Conservation (phyloP, 2,329 filamentous ascomycete species). For the Colletotrichum orbiculare region DNA sequence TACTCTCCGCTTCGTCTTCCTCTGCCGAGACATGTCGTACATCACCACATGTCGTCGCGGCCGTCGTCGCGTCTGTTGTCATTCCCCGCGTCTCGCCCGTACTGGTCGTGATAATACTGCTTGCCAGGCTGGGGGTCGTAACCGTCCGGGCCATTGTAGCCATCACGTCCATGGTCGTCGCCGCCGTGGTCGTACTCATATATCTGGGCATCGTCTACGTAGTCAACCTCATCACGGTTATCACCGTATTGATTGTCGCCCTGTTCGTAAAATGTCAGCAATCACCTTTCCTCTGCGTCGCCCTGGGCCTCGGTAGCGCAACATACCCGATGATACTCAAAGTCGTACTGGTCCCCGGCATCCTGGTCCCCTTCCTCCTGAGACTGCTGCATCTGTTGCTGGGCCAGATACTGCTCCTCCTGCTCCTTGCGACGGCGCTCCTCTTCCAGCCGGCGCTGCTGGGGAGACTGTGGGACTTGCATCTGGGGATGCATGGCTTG, state of each 20-base stretch:
- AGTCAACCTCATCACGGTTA: constrained; percentile 57
- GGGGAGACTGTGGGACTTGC: constrained; percentile 86
- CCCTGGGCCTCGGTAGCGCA: neutral
- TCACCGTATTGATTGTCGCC: constrained; percentile 60
- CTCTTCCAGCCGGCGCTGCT: constrained; percentile 72
- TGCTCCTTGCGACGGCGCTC: constrained; percentile 62
- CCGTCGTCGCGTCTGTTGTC: constrained; percentile 47
- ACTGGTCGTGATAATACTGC: constrained; percentile 54
- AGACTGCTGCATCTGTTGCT: constrained; percentile 55
- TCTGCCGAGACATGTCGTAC: no score
- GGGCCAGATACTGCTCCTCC: constrained; percentile 60
- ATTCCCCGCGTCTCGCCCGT: constrained; percentile 44
- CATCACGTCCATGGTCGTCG: constrained; percentile 49
- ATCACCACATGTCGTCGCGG: constrained; percentile 57
- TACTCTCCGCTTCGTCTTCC: neutral
- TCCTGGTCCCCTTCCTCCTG: constrained; percentile 58
- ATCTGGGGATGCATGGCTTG: constrained; percentile 99
- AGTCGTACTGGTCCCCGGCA: constrained; percentile 62
- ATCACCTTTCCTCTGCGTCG: neutral
- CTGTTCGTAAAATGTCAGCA: constrained; percentile 41
- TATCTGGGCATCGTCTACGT: constrained; percentile 63
- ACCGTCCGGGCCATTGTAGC: constrained; percentile 51
- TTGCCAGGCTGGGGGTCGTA: constrained; percentile 51
- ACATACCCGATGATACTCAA: constrained; percentile 65
- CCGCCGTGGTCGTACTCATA: constrained; percentile 63